A percentile compares a stretch with the other conserved stretches of the same genome.
These are phyloP conservation scores for Candida krabiensis DNA, from an alignment of 805 yeast species.

Conservation along the genomic window DNA sequence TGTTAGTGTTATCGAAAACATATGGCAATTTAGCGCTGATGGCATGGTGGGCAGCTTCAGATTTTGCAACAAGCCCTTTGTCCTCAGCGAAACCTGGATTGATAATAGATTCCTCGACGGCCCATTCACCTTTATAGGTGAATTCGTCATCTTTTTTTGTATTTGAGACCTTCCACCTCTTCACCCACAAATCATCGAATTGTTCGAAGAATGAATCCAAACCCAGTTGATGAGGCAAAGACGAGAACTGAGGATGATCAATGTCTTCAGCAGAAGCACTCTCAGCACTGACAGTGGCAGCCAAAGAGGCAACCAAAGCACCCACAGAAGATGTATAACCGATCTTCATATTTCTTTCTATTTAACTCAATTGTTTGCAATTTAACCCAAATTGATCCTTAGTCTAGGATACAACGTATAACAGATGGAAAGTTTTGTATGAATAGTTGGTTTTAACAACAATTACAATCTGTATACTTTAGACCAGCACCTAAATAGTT, in stretches of 20 bases:
- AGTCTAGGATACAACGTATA: too few relatives aligned
- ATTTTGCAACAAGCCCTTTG: slow-evolving; percentile 72
- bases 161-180: slow-evolving; percentile 62
- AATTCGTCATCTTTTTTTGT: slow-evolving; percentile 53
- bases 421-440: too few relatives aligned
- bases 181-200: slow-evolving; percentile 44
- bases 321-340: slow-evolving; percentile 4
- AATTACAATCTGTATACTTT: neutral
- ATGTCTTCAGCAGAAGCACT: slow-evolving; percentile 16
- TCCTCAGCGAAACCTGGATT: slow-evolving; percentile 65
- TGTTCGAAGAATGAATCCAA: slow-evolving; percentile 63
- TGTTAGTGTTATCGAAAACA: slow-evolving; percentile 58
- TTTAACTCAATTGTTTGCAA: too few relatives aligned
- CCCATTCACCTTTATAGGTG: slow-evolving; percentile 75
- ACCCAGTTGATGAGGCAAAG: slow-evolving; percentile 39
- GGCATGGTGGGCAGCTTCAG: slow-evolving; percentile 80
- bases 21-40: slow-evolving; percentile 62
- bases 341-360: slow-evolving; percentile 14
- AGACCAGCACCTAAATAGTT: neutral
- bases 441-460: too few relatives aligned
- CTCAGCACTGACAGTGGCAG: slow-evolving; percentile 12
- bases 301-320: slow-evolving; percentile 14
- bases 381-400: too few relatives aligned
- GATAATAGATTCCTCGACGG: slow-evolving; percentile 58
- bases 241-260: slow-evolving; percentile 35